Base-by-base conservation (phyloP, 2,329 filamentous ascomycete species). In the Aspergillus sp. region DNA sequence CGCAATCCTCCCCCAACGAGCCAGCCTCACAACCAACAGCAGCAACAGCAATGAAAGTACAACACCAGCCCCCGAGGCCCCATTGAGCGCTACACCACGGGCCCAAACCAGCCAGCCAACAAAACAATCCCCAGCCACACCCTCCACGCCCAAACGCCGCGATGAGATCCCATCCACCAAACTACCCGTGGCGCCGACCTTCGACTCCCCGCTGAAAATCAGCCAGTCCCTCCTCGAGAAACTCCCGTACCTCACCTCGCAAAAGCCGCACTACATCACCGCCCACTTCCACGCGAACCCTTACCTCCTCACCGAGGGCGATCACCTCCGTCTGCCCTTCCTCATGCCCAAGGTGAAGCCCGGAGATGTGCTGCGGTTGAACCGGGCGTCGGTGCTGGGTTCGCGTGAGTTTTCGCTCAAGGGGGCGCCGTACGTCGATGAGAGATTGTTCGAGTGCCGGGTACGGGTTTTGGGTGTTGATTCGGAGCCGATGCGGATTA, bases 361-460 rank as follows among this genome's bases (percentile, higher is more conserved):
- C 1, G 93, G 93, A 28, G 91, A 97, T 63, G 74, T 94, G 32
- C 76, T 98, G 47, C 86, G 90, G 6, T 77, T 98, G 45, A 91
- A 95, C 71, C 85, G 90, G 44, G 93, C 90, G 26, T 85, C 82
- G 33, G 75, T 85, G 42, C 71, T 98, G 36, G 93, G 93, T 27
- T 91, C 85, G 54, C 79, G 93, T 51, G 91, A 97, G 66, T 95
- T 88, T 70, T 96, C 91, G 5, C 75, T 97, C 51, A 88, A 90
- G 66, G 88, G 87, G 5, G 72, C 78, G 5, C 82, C 86, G n/a
- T 91, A 86, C 62, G 71, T 97, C 49, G 90, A 96, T 64, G 85
- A 91, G 67, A 71, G 82, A 42, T 68, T 95, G 45, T 97, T 90
- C 59, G 85, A 88, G 63, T 95, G 90, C 67, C 79, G 90, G 46